Base-by-base conservation (phyloP, 495 filamentous ascomycete genomes). In the Apodospora peruviana region DNA sequence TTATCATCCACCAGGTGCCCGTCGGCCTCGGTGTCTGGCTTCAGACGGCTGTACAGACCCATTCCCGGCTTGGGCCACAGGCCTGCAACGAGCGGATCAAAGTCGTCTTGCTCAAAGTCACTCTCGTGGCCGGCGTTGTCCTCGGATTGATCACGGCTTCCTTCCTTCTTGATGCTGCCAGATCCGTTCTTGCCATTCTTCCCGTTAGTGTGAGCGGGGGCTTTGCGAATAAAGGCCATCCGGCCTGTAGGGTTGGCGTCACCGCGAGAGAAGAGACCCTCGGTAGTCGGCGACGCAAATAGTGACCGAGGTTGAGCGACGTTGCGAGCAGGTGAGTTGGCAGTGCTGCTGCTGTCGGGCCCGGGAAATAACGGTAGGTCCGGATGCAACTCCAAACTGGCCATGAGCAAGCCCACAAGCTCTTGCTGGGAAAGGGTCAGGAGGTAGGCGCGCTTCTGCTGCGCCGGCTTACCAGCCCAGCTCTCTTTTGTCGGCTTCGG, bases 61-160 rank as follows among this genome's bases (percentile, higher is more conserved):
- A 77, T 77, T 2, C 85, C 86, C 12, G 81, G 67, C 54, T 79
- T 78, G 1, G 87, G 85, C 69, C 88, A 88, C 8, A 82, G 67
- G n/a, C n/a, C n/a, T 18, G 81, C 72, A 36, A 78, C 79, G 4
- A 74, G 56, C 14, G 73, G 67, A 22, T 76, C 73, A 44, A 48
- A 44, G 38, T 67, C 60, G 25, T 64, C 63, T 4, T 55, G 53
- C 2, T 53, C 60, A 2, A 56, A 50, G 0, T 43, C 53, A 4
- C 5, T 29, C 17, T 21, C 34, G 36, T 12, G 7, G 36, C 5
- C 16, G 10, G 8, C 5, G 10, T 12, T 12, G 16, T n/a, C 16
- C 9, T 38, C 5, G 10, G 7, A 5, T 5, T 38, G 8, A 5
- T 18, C 16, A 5, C 5, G 5, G 36, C 16, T 18, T 5, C 16